A percentile compares a stretch with the other conserved stretches of the same genome.
phyloP scores from a whole-genome alignment of 2,329 filamentous ascomycete species.

The Cytospora chrysosperma region DNA sequence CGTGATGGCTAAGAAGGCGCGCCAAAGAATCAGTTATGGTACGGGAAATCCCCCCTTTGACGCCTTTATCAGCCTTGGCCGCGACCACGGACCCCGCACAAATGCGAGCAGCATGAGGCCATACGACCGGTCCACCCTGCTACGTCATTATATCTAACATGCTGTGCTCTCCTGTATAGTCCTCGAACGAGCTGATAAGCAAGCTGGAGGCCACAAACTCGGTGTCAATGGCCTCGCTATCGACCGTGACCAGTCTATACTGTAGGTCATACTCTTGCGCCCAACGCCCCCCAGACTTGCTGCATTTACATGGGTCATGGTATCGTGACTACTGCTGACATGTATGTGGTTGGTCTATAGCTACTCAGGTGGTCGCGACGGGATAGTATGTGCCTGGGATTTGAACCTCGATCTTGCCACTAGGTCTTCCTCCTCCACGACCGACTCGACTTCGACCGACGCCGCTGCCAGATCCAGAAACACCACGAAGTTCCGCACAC shows the following conservation, averaged over 20 bases:
- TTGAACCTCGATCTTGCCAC: conserved; percentile 66
- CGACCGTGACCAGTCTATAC: conserved; percentile 76
- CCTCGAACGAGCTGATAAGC: conserved; percentile 58
- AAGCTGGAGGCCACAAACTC: conserved; percentile 78
- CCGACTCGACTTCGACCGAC: conserved; percentile 30
- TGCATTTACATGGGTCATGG: conserved; percentile 6
- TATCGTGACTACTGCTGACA: conserved; percentile 27
- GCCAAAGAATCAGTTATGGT: conserved; percentile 68
- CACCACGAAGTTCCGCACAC: conserved; percentile 58
- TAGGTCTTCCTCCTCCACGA: conserved; percentile 23
- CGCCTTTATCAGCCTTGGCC: conserved; percentile 21
- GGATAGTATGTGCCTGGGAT: conserved; percentile 95
- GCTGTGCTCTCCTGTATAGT: conserved; percentile 40
- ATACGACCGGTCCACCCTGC: conserved; percentile 13
- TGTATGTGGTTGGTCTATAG: conserved; percentile 45
- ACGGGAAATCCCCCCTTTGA: conserved; percentile 32
- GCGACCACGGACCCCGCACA: conserved; percentile 30
- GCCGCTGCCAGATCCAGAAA: conserved; percentile 40
- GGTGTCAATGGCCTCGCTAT: conserved; percentile 94
- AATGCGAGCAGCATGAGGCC: conserved; percentile 6
- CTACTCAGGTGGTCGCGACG: conserved; percentile 94
- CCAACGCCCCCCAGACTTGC: not conserved
- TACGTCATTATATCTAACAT: conserved; percentile 24
- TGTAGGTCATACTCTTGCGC: conserved; percentile 58
- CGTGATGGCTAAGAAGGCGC: conserved; percentile 63